Conservation (phyloP, 148 eudicot species). For the Persicaria maculosa region DNA sequence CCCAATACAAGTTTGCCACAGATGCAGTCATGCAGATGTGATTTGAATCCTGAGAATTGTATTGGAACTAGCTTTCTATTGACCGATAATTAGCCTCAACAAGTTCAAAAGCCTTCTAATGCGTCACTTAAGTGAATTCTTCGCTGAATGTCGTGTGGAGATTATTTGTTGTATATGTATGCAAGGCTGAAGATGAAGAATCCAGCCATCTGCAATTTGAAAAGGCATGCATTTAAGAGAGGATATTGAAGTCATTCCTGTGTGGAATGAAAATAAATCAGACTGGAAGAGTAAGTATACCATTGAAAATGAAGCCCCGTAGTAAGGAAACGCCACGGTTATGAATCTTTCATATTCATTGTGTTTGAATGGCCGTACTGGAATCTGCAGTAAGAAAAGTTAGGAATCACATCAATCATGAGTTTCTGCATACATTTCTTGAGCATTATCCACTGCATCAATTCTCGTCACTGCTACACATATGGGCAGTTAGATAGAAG, state of each 20-base stretch:
- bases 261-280: not conserved
- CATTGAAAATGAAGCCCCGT: conserved; percentile 83
- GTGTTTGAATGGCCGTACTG: conserved; percentile 84
- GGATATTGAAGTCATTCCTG: not conserved
- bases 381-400: conserved; percentile 18
- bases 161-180: conserved; percentile 74
- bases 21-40: no score
- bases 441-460: not conserved
- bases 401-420: not conserved
- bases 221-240: not conserved
- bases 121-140: no score
- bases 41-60: no score
- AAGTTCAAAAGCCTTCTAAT: no score
- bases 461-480: no score
- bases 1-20: no score
- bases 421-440: not conserved
- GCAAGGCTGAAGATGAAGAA: conserved; percentile 66
- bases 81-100: no score
- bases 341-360: conserved; percentile 89
- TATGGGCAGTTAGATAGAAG: no score
- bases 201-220: conserved; percentile 66
- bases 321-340: conserved; percentile 76
- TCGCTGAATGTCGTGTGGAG: no score
- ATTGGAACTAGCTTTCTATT: no score
- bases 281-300: conserved; percentile 33